phyloP scores from a whole-genome alignment of 139 green algal genomes.

The Chlamydomonas sp. region DNA sequence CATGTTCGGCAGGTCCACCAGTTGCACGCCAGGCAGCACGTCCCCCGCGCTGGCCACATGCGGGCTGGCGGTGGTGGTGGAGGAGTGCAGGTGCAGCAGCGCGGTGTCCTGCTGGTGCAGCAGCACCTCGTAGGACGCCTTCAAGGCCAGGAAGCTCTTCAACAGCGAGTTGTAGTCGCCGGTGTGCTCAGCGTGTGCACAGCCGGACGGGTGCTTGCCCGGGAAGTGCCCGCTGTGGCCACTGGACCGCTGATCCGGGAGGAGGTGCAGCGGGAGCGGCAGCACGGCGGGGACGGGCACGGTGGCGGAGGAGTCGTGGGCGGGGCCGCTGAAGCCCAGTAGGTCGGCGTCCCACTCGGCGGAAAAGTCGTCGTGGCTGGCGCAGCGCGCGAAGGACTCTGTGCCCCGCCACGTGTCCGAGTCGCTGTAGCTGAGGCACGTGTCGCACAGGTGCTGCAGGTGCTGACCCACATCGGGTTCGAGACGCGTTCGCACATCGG shows the following conservation, averaged over 20 bases:
- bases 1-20: too few species aligned
- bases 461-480: not conserved
- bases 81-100: too few species aligned
- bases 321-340: not conserved
- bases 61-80: too few species aligned
- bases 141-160: conserved; percentile 7
- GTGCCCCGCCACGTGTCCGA: not conserved
- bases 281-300: too few species aligned
- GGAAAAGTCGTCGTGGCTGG: not conserved
- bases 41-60: too few species aligned
- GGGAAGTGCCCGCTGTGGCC: not conserved
- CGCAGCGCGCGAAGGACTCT: not conserved
- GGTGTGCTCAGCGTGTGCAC: not conserved
- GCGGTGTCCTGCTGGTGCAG: not conserved
- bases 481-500: not conserved
- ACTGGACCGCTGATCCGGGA: not conserved
- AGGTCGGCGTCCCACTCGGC: not conserved
- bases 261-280: too few species aligned
- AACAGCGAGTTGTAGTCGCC: conserved; percentile 20
- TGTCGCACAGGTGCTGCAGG: conserved; percentile 18
- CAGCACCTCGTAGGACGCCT: conserved; percentile 15
- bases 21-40: too few species aligned
- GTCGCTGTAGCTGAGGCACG: conserved; percentile 14
- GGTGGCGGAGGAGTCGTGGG: too few species aligned
- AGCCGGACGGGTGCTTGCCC: not conserved